Conservation (phyloP, 2,329 filamentous ascomycete genomes). For the Epichloe baconii region DNA sequence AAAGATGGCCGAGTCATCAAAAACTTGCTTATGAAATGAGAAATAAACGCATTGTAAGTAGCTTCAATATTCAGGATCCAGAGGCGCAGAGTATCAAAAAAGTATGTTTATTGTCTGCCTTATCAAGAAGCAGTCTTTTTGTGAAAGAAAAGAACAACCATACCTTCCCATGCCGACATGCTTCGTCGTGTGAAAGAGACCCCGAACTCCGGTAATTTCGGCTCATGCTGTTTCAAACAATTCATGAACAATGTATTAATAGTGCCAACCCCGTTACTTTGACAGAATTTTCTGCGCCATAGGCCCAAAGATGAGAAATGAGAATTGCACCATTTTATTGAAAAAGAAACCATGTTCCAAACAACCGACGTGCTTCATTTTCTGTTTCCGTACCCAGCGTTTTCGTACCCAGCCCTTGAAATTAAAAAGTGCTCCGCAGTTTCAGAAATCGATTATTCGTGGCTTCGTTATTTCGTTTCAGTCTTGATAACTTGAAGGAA, state of each 20-base stretch:
- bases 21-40: too few relatives aligned
- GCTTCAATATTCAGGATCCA: too few relatives aligned
- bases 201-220: background rate
- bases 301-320: background rate
- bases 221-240: background rate
- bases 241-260: background rate
- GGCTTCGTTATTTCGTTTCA: constrained; percentile 2
- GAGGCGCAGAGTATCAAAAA: too few relatives aligned
- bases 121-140: too few relatives aligned
- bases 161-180: background rate
- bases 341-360: too few relatives aligned
- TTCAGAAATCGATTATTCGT: background rate
- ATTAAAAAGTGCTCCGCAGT: background rate
- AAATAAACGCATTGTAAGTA: too few relatives aligned
- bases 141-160: background rate
- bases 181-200: background rate
- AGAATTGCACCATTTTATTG: too few relatives aligned
- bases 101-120: too few relatives aligned
- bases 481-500: background rate
- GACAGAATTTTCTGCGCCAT: background rate
- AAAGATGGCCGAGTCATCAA: too few relatives aligned
- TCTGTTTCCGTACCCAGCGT: background rate
- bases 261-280: background rate
- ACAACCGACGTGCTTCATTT: background rate
- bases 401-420: background rate